These are phyloP conservation scores for Leishmania braziliensis DNA, from an alignment of 208 protist genomes.

Conservation along the genomic window DNA sequence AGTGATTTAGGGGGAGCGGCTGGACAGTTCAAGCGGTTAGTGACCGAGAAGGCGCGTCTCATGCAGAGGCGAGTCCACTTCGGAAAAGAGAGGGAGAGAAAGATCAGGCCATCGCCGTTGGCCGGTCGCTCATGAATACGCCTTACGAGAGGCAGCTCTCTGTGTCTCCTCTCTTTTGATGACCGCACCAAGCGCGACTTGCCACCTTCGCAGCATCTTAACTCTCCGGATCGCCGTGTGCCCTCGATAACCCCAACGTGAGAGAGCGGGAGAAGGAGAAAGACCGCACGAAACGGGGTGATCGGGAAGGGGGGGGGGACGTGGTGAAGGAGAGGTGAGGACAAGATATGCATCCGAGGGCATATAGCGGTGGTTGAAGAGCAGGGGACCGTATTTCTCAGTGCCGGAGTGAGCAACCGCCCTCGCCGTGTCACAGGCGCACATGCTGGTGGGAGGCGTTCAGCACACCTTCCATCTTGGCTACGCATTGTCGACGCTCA, in stretches of 20 bases:
- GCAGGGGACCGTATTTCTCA: background rate
- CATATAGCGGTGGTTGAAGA: background rate
- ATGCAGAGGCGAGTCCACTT: background rate
- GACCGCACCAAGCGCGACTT: background rate
- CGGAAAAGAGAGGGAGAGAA: background rate
- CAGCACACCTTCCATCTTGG: slow-evolving; percentile 55
- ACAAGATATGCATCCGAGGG: too few relatives aligned
- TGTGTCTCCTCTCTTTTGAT: background rate
- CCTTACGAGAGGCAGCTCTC: background rate
- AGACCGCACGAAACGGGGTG: background rate
- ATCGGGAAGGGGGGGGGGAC: background rate
- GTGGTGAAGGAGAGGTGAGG: background rate
- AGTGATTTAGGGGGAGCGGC: background rate
- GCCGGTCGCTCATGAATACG: background rate
- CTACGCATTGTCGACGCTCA: slow-evolving; percentile 38
- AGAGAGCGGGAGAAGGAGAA: background rate
- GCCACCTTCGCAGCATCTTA: background rate
- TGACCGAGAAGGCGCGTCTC: background rate
- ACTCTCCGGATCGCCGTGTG: background rate
- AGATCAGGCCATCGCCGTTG: background rate
- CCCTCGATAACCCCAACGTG: background rate
- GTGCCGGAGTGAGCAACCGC: background rate
- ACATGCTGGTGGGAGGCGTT: slow-evolving; percentile 33
- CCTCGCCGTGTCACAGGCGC: slow-evolving; percentile 5
- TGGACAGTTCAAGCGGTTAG: background rate